phyloP scores from a whole-genome alignment of 2,329 filamentous ascomycete genomes.

The Xylariaceae sp. region DNA sequence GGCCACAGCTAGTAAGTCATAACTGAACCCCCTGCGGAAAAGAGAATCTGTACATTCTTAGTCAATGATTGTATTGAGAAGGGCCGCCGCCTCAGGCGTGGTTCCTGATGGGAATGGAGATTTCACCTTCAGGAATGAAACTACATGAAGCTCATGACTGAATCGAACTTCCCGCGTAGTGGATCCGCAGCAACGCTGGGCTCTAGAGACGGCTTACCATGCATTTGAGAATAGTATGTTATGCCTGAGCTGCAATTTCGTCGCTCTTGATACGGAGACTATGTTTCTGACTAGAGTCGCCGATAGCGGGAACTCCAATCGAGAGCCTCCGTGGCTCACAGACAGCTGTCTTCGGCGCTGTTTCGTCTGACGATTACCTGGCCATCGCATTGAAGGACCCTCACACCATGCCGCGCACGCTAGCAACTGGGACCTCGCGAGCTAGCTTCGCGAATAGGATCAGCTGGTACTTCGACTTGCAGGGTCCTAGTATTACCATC shows the following conservation, averaged over 20 bases:
- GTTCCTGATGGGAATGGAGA: too few relatives aligned
- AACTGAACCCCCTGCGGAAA: too few relatives aligned
- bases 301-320: not conserved
- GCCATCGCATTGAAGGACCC: not conserved
- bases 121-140: too few relatives aligned
- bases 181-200: slow-evolving; percentile 7
- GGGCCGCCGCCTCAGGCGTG: too few relatives aligned
- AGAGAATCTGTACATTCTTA: too few relatives aligned
- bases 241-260: not conserved
- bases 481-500: slow-evolving; percentile 20
- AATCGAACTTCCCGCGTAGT: too few relatives aligned
- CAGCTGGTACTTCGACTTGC: slow-evolving; percentile 29
- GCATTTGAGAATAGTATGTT: slow-evolving; percentile 7
- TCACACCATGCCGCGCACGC: not conserved
- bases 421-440: not conserved
- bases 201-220: slow-evolving; percentile 4
- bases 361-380: not conserved
- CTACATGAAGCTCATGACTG: too few relatives aligned
- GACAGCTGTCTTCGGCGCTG: slow-evolving; percentile 1
- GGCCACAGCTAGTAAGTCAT: too few relatives aligned
- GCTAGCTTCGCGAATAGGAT: slow-evolving; percentile 29
- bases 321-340: not conserved
- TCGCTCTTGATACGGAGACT: too few relatives aligned
- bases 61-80: too few relatives aligned
- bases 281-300: too few relatives aligned